phyloP scores from a whole-genome alignment of 495 filamentous ascomycete genomes.

The Clavariopsis aquatica region DNA sequence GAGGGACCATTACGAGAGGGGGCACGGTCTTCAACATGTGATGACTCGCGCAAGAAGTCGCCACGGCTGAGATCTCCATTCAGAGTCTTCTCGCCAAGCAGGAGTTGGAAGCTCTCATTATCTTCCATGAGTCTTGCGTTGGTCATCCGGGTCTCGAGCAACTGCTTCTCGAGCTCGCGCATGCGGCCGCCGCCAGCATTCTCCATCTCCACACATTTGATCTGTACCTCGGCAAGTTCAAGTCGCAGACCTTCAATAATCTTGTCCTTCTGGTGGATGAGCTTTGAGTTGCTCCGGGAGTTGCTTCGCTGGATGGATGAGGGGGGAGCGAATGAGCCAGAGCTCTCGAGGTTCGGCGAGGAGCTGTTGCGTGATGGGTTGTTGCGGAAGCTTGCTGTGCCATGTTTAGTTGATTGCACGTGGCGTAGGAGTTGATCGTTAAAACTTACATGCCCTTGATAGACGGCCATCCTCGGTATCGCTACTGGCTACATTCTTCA shows the following conservation, averaged over 20 bases:
- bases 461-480: slow-evolving; percentile 64
- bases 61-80: slow-evolving; percentile 89
- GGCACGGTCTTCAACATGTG: slow-evolving; percentile 32
- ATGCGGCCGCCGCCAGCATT: slow-evolving; percentile 83
- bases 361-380: slow-evolving; percentile 36
- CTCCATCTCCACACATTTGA: slow-evolving; percentile 92
- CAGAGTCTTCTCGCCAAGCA: slow-evolving; percentile 88
- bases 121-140: slow-evolving; percentile 97
- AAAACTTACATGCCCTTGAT: slow-evolving; percentile 67
- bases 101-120: slow-evolving; percentile 94
- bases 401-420: slow-evolving; percentile 17
- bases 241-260: slow-evolving; percentile 88
- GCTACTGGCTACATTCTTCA: slow-evolving; percentile 62
- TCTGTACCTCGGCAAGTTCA: slow-evolving; percentile 91
- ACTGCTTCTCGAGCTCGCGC: slow-evolving; percentile 80
- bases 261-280: slow-evolving; percentile 92
- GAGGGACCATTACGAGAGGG: slow-evolving; percentile 38
- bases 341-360: slow-evolving; percentile 23
- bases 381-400: slow-evolving; percentile 41
- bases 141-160: slow-evolving; percentile 87
- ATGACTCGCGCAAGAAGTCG: slow-evolving; percentile 68
- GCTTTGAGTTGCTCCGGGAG: slow-evolving; percentile 80
- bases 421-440: background rate
- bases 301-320: slow-evolving; percentile 76
- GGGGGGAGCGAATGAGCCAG: slow-evolving; percentile 83